Percentiles rank a stretch among this genome's conserved stretches.
Conservation (phyloP, 1,284 basidiomycete genomes). For the Cutaneotrichosporon cavernicola region DNA sequence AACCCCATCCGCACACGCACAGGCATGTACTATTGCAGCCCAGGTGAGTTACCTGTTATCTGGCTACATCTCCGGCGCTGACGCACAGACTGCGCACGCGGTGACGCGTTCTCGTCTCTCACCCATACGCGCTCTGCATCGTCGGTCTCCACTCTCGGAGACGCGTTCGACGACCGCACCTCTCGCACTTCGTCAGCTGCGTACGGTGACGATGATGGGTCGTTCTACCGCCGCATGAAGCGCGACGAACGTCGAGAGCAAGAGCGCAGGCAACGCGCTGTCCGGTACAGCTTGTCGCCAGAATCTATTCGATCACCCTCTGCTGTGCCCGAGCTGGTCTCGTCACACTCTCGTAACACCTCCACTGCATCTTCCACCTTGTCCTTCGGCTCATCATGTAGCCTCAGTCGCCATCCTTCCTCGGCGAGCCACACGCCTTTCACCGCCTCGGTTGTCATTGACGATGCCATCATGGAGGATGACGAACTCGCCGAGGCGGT, state of each 20-base stretch:
- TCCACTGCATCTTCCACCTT: slow-evolving; percentile 37
- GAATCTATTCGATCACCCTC: slow-evolving; percentile 29
- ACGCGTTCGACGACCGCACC: slow-evolving; percentile 23
- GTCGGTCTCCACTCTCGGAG: slow-evolving; percentile 22
- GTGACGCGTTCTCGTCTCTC: slow-evolving; percentile 50
- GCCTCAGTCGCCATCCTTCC: slow-evolving; percentile 39
- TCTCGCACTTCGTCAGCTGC: slow-evolving; percentile 3
- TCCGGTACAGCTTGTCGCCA: slow-evolving; percentile 30
- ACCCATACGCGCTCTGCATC: slow-evolving; percentile 39
- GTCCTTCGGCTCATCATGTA: slow-evolving; percentile 31
- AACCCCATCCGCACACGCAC: slow-evolving; percentile 32
- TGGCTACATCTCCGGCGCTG: neutral
- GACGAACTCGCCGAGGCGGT: slow-evolving; percentile 29
- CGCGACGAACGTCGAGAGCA: slow-evolving; percentile 41
- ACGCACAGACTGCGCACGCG: slow-evolving; percentile 45
- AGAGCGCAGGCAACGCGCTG: slow-evolving; percentile 38
- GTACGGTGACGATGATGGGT: slow-evolving; percentile 26
- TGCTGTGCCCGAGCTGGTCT: slow-evolving; percentile 39
- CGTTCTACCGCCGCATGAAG: slow-evolving; percentile 48
- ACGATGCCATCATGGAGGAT: slow-evolving; percentile 45
- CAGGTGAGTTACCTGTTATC: slow-evolving; percentile 35
- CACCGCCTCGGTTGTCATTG: slow-evolving; percentile 33
- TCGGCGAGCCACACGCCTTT: slow-evolving; percentile 33
- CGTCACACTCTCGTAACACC: slow-evolving; percentile 38
- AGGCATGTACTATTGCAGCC: slow-evolving; percentile 50